phyloP scores from a whole-genome alignment of 352 stramenopile species.

The Vaucheria bursata region DNA sequence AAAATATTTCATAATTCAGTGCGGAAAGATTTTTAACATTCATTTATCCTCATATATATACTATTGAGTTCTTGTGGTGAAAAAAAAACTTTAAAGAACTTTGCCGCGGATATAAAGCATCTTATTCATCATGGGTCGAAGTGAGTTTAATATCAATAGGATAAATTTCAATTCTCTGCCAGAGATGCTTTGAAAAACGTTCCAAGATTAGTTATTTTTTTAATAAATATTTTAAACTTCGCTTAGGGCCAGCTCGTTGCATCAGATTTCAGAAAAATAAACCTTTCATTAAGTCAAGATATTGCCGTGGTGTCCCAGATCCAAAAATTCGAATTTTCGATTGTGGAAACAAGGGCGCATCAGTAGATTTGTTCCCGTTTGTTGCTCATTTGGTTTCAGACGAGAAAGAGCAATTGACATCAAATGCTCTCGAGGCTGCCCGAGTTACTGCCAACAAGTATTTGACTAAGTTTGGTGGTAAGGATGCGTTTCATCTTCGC shows the following conservation, averaged over 20 bases:
- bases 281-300: conserved; percentile 99
- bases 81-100: no score
- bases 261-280: conserved; percentile 99
- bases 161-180: no score
- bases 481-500: conserved; percentile 96
- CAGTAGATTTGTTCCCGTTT: conserved; percentile 96
- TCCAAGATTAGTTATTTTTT: no score
- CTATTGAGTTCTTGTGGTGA: no score
- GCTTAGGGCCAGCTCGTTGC: conserved; percentile 85
- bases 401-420: conserved; percentile 86
- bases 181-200: no score
- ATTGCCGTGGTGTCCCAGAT: conserved; percentile 97
- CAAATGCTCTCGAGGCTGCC: conserved; percentile 92
- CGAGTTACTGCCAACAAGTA: conserved; percentile 98
- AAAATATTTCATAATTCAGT: no score
- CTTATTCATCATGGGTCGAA: no score
- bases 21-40: no score
- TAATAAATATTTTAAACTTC: no score
- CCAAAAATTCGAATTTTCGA: conserved; percentile 99
- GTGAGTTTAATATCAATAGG: no score
- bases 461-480: conserved; percentile 90
- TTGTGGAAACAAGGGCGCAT: conserved; percentile 94
- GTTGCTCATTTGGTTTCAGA: conserved; percentile 88
- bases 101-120: no score
- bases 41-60: no score